Conservation (phyloP, 352 stramenopile genomes). For the Thraustotheca clavata region DNA sequence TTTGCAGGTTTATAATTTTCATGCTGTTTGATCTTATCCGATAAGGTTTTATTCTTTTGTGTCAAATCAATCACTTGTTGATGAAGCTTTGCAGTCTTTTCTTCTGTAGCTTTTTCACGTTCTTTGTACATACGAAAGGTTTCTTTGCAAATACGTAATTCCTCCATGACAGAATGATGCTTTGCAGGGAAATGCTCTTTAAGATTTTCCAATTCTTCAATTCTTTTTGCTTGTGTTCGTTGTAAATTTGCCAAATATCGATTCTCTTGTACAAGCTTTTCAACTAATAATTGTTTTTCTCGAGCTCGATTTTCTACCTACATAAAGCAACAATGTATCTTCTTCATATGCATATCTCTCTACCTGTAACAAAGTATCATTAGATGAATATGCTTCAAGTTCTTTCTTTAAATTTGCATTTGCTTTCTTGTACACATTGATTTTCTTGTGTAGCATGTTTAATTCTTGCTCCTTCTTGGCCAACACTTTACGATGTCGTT, state of each 20-base stretch:
- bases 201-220: constrained; percentile 49
- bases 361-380: constrained; percentile 14
- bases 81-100: constrained; percentile 37
- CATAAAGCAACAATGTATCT: not conserved
- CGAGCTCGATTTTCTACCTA: constrained; percentile 59
- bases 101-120: constrained; percentile 35
- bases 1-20: constrained; percentile 24
- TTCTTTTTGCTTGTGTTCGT: constrained; percentile 36
- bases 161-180: constrained; percentile 40
- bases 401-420: constrained; percentile 9
- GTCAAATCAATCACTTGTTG: constrained; percentile 48
- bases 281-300: constrained; percentile 53
- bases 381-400: constrained; percentile 1
- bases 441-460: constrained; percentile 3
- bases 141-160: constrained; percentile 56
- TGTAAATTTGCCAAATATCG: constrained; percentile 46
- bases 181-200: constrained; percentile 53
- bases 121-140: constrained; percentile 52
- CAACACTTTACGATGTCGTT: not conserved
- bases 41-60: constrained; percentile 46
- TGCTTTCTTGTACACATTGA: constrained; percentile 13
- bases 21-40: constrained; percentile 35
- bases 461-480: constrained; percentile 4
- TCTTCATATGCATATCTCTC: not conserved
- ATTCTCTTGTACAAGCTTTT: constrained; percentile 54